Evolutionary conservation across 345 rosid species (phyloP).

Genomic region (Rhizophora apiculata): DNA sequence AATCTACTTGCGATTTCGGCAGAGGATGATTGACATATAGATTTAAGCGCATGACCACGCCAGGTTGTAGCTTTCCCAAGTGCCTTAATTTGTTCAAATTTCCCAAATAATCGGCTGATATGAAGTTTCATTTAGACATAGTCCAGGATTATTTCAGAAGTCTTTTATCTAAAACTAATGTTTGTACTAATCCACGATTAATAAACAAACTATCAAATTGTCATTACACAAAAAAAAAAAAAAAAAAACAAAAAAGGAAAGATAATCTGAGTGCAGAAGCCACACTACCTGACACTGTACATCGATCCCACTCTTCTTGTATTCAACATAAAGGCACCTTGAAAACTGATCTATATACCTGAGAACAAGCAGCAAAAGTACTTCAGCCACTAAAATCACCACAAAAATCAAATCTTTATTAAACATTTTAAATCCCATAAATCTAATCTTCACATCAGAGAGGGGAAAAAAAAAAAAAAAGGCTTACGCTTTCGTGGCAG

Average conservation of each 20-base stretch:
- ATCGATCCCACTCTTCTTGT: constrained; percentile 74
- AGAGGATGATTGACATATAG: no score
- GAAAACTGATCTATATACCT: constrained; percentile 94
- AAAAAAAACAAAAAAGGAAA: background rate
- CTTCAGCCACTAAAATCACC: background rate
- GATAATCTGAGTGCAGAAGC: background rate
- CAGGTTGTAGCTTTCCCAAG: background rate
- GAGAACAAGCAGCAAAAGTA: constrained; percentile 12
- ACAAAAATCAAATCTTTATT: background rate
- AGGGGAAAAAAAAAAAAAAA: background rate
- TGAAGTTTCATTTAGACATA: background rate
- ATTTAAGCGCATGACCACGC: no score
- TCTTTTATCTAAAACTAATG: no score
- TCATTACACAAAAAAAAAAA: background rate
- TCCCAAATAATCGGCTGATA: background rate
- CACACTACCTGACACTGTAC: constrained; percentile 62
- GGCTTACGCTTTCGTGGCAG: constrained; percentile 82
- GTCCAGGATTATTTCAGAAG: no score
- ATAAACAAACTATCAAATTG: background rate
- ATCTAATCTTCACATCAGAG: background rate
- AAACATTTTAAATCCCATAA: background rate
- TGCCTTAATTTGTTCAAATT: background rate
- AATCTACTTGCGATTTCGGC: no score
- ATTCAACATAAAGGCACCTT: constrained; percentile 85
- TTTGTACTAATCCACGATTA: no score